phyloP scores from a whole-genome alignment of 495 filamentous ascomycete species.

The Neurospora sp. region DNA sequence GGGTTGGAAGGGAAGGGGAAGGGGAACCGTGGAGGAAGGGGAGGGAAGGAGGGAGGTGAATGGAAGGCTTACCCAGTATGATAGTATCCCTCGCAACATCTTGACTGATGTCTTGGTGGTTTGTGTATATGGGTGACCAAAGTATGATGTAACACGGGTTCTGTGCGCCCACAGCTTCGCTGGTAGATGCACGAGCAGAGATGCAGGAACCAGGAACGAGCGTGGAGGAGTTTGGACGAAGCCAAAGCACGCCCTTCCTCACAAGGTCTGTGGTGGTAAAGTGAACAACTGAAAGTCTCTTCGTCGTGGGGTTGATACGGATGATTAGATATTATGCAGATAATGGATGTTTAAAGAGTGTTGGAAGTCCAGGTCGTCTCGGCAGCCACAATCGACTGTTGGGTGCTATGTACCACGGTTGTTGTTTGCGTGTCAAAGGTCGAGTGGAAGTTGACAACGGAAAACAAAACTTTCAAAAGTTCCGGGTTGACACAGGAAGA shows the following conservation, averaged over 20 bases:
- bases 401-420: neutral
- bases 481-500: neutral
- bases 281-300: no score
- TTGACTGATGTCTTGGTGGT: neutral
- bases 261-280: no score
- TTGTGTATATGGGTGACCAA: neutral
- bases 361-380: neutral
- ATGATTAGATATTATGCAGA: neutral
- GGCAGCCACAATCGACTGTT: neutral
- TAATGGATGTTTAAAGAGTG: neutral
- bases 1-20: neutral
- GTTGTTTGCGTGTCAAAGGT: neutral
- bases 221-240: neutral
- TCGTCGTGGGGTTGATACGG: neutral
- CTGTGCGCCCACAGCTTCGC: neutral
- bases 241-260: neutral
- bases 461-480: neutral
- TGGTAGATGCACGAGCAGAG: neutral
- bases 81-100: slow-evolving; percentile 29
- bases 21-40: neutral
- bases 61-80: slow-evolving; percentile 38
- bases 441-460: neutral
- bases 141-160: neutral
- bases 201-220: neutral
- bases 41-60: neutral